Percentiles rank a stretch among this genome's conserved stretches.
phyloP scores from a whole-genome alignment of 208 protist species.

The Crithidia bombi region DNA sequence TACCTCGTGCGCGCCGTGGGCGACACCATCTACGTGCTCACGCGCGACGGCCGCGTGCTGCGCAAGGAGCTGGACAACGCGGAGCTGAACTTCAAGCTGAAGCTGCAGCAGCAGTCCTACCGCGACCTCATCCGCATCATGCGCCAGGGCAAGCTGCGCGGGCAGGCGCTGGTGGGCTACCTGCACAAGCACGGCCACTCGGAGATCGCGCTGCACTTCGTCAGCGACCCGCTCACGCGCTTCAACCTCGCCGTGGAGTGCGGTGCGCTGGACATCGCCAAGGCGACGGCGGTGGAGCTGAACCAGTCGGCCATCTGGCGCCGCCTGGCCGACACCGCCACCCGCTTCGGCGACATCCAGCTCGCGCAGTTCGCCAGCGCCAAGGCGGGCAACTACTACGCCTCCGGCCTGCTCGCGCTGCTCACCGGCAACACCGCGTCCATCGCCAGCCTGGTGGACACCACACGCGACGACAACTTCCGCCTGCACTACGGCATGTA shows the following conservation, averaged over 20 bases:
- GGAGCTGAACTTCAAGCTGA: conserved; percentile 97
- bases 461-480: conserved; percentile 87
- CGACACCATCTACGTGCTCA: conserved; percentile 90
- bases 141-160: conserved; percentile 88
- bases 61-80: conserved; percentile 91
- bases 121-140: conserved; percentile 96
- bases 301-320: conserved; percentile 94
- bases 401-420: conserved; percentile 94
- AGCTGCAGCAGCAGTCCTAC: conserved; percentile 93
- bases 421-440: conserved; percentile 97
- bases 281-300: conserved; percentile 89
- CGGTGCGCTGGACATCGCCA: conserved; percentile 96
- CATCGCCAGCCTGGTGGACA: conserved; percentile 93
- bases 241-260: conserved; percentile 99
- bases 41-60: conserved; percentile 90
- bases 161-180: conserved; percentile 98
- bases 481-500: conserved; percentile 95
- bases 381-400: conserved; percentile 94
- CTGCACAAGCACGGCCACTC: conserved; percentile 98
- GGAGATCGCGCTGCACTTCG: conserved; percentile 98
- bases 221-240: conserved; percentile 95
- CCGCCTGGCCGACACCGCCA: conserved; percentile 92
- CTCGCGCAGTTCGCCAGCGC: conserved; percentile 96
- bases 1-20: conserved; percentile 94
- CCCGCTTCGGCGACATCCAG: conserved; percentile 95